Percentiles rank a stretch among this genome's conserved stretches.
These are phyloP conservation scores for Alternaria triticina DNA, from an alignment of 2,329 filamentous ascomycete species.

Conservation along the genomic window DNA sequence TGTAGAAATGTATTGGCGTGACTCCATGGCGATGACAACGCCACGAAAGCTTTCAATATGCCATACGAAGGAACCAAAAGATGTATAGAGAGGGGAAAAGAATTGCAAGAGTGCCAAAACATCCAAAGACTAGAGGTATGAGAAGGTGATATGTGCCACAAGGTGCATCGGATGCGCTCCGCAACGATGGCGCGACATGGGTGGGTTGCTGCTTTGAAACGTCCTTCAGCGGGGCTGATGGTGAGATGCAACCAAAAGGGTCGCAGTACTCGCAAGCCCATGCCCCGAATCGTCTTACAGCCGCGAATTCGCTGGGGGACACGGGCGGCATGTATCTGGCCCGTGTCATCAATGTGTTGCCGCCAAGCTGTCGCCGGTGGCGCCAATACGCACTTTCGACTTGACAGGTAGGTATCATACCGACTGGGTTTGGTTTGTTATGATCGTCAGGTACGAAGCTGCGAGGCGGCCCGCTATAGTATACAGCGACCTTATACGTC, in stretches of 20 bases:
- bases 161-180: slow-evolving; percentile 15
- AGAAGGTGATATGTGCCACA: slow-evolving; percentile 29
- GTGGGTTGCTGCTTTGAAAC: slow-evolving; percentile 35
- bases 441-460: slow-evolving; percentile 29
- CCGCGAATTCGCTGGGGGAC: slow-evolving; percentile 12
- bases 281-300: slow-evolving; percentile 19
- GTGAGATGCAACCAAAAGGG: slow-evolving; percentile 40
- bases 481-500: background rate
- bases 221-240: slow-evolving; percentile 25
- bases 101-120: slow-evolving; percentile 14
- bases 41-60: slow-evolving; percentile 28
- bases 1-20: slow-evolving; percentile 23
- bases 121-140: slow-evolving; percentile 12
- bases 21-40: slow-evolving; percentile 38
- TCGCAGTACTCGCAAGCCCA: slow-evolving; percentile 27
- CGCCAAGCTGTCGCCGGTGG: slow-evolving; percentile 20
- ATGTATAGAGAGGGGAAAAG: background rate
- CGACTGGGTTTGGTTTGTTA: slow-evolving; percentile 15
- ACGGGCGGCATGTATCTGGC: slow-evolving; percentile 9
- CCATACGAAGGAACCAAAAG: slow-evolving; percentile 20
- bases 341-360: slow-evolving; percentile 11
- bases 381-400: slow-evolving; percentile 1
- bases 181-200: slow-evolving; percentile 22
- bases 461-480: background rate
- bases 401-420: slow-evolving; percentile 10